phyloP scores from a whole-genome alignment of 2,329 filamentous ascomycete genomes.

The Exophiala xenobiotica region DNA sequence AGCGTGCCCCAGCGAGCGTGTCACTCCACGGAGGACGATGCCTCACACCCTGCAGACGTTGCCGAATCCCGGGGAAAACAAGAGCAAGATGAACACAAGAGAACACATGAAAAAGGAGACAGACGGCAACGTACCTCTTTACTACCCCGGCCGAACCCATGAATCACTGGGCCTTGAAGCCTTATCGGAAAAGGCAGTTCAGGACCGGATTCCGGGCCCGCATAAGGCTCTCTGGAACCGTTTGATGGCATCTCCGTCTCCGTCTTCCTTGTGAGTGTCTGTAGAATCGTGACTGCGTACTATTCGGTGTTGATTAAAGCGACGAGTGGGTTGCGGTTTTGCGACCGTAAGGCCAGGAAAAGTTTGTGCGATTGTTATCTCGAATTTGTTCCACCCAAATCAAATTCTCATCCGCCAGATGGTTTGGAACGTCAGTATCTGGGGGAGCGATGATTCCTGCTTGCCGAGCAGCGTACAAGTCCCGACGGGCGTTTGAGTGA shows the following conservation, averaged over 20 bases:
- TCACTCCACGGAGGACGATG: too few species aligned
- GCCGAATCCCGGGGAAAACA: not conserved
- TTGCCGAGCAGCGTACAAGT: too few species aligned
- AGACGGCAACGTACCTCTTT: slow-evolving; percentile 65
- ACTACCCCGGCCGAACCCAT: slow-evolving; percentile 89
- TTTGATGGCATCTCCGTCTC: slow-evolving; percentile 49
- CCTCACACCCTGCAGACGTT: too few species aligned
- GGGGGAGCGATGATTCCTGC: too few species aligned
- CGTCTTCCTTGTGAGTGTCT: not conserved
- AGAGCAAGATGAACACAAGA: not conserved
- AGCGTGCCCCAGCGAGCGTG: too few species aligned
- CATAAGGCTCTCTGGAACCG: slow-evolving; percentile 63
- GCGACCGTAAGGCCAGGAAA: too few species aligned
- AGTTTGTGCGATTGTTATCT: too few species aligned
- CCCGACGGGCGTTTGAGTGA: too few species aligned
- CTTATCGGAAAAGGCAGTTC: slow-evolving; percentile 75
- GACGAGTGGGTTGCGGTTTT: too few species aligned
- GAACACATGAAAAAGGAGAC: not conserved
- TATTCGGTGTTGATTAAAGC: not conserved
- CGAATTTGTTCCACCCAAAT: too few species aligned
- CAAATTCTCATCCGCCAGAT: too few species aligned
- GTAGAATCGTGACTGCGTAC: not conserved
- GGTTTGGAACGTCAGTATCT: too few species aligned
- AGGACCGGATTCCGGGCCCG: slow-evolving; percentile 73
- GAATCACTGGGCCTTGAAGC: slow-evolving; percentile 83